These are phyloP conservation scores for Leishmania mexicana DNA, from an alignment of 208 protist species.

Conservation along the genomic window DNA sequence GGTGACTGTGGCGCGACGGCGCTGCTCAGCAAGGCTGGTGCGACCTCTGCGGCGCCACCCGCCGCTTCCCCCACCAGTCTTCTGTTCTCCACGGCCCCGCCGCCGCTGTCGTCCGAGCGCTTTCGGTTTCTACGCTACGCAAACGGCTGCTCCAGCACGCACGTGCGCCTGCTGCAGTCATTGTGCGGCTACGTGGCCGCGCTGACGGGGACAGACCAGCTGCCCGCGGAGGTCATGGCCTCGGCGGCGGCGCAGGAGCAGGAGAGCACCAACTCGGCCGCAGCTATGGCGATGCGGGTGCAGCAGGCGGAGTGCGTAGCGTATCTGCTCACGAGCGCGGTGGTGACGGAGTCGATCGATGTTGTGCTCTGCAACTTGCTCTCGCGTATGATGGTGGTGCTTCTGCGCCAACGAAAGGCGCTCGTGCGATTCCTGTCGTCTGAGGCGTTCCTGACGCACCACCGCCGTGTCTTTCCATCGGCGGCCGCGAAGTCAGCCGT, in stretches of 20 bases:
- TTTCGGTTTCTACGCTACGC: conserved; percentile 80
- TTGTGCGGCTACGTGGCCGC: conserved; percentile 70
- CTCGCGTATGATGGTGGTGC: conserved; percentile 39
- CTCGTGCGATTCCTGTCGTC: conserved; percentile 59
- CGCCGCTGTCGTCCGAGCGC: conserved; percentile 46
- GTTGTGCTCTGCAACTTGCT: conserved; percentile 61
- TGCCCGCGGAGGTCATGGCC: conserved; percentile 26
- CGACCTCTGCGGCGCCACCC: background rate
- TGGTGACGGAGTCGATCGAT: conserved; percentile 75
- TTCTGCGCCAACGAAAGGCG: conserved; percentile 46
- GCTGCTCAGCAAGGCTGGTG: background rate
- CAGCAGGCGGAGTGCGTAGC: conserved; percentile 52
- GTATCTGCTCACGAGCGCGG: conserved; percentile 64
- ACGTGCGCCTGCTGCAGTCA: conserved; percentile 55
- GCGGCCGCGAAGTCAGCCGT: background rate
- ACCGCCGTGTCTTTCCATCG: conserved; percentile 43
- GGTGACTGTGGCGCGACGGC: background rate
- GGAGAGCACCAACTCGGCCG: conserved; percentile 17
- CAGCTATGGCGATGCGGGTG: conserved; percentile 16
- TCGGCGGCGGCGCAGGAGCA: conserved; percentile 17
- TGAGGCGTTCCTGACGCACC: conserved; percentile 34
- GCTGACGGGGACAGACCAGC: conserved; percentile 42
- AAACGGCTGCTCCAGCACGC: conserved; percentile 71
- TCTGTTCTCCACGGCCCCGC: conserved; percentile 10
- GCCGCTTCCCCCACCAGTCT: background rate